Evolutionary conservation across 805 yeast species (phyloP).

Genomic region (Tetrapisispora pingtungensis): DNA sequence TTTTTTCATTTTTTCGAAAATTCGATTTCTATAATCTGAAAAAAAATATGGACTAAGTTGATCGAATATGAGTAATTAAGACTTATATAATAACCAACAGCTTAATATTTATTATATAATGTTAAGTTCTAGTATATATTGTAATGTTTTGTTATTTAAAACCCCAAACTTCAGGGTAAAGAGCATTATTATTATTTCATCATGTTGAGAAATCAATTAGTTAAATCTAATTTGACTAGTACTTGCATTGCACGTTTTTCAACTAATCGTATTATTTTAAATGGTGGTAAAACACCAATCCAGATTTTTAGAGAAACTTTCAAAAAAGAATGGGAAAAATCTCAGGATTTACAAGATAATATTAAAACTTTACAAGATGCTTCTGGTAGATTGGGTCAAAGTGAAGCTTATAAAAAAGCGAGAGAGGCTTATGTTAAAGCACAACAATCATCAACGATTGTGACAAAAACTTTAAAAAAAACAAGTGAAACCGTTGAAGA

Average conservation of each 20-base stretch:
- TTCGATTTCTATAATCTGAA: too few relatives aligned
- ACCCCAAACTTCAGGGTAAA: too few relatives aligned
- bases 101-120: too few relatives aligned
- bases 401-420: conserved; percentile 87
- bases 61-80: too few relatives aligned
- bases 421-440: conserved; percentile 86
- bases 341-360: conserved; percentile 79
- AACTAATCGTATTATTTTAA: conserved; percentile 7
- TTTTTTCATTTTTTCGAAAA: too few relatives aligned
- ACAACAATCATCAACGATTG: conserved; percentile 58
- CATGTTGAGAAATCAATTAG: not conserved
- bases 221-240: not conserved
- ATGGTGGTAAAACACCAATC: conserved; percentile 46
- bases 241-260: conserved; percentile 4
- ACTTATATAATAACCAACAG: too few relatives aligned
- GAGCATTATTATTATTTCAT: not conserved
- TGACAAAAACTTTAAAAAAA: conserved; percentile 64
- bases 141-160: too few relatives aligned
- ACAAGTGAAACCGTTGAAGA: conserved; percentile 93
- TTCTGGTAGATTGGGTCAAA: conserved; percentile 86
- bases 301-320: conserved; percentile 92
- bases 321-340: conserved; percentile 81
- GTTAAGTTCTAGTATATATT: too few relatives aligned
- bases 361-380: conserved; percentile 94
- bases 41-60: too few relatives aligned